Evolutionary conservation across 2,329 filamentous ascomycete genomes (phyloP).

Genomic region (Colletotrichum chrysophilum): DNA sequence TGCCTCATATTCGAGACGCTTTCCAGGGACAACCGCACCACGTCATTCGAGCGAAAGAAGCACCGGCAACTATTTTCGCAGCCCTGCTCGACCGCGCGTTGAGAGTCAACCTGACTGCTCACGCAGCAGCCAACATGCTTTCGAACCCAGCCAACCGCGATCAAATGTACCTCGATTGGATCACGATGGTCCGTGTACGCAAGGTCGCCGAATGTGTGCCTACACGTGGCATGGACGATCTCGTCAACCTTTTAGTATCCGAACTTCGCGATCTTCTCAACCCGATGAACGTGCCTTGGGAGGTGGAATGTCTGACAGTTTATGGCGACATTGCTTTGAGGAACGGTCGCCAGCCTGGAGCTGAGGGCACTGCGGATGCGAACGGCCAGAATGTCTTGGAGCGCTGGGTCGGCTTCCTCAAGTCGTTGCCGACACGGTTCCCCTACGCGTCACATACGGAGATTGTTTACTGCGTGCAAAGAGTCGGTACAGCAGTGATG

Average conservation of each 20-base stretch:
- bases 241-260: slow-evolving; percentile 64
- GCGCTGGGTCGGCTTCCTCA: slow-evolving; percentile 77
- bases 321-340: slow-evolving; percentile 62
- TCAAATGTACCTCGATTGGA: slow-evolving; percentile 95
- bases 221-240: slow-evolving; percentile 68
- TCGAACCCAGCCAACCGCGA: slow-evolving; percentile 88
- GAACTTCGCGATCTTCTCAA: slow-evolving; percentile 76
- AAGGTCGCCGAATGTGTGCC: slow-evolving; percentile 70
- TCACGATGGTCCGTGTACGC: slow-evolving; percentile 66
- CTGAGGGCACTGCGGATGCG: slow-evolving; percentile 39
- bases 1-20: slow-evolving; percentile 80
- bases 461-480: slow-evolving; percentile 78
- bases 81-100: slow-evolving; percentile 85
- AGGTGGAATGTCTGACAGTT: slow-evolving; percentile 65
- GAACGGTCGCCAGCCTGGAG: slow-evolving; percentile 46
- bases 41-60: slow-evolving; percentile 84
- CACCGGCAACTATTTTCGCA: slow-evolving; percentile 87
- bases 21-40: slow-evolving; percentile 87
- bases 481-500: slow-evolving; percentile 77
- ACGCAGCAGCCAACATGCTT: slow-evolving; percentile 92
- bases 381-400: slow-evolving; percentile 74
- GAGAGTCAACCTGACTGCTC: slow-evolving; percentile 90
- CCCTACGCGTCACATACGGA: slow-evolving; percentile 75
- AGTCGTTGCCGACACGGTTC: slow-evolving; percentile 72
- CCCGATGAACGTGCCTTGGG: slow-evolving; percentile 70